These are phyloP conservation scores for Solanum arcanum DNA, from an alignment of 257 asterid genomes.

Conservation along the genomic window DNA sequence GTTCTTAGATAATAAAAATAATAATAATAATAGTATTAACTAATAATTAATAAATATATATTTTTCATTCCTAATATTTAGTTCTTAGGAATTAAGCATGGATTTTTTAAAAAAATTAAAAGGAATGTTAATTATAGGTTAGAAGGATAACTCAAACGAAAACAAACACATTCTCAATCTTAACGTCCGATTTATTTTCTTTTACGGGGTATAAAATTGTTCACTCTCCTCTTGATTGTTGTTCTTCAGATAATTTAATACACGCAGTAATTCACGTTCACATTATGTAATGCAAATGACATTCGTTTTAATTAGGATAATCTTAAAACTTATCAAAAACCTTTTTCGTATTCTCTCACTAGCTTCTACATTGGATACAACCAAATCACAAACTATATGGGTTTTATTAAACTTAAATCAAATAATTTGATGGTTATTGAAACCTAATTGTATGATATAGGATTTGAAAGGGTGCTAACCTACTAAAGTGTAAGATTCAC, in stretches of 20 bases:
- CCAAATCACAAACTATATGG: not conserved
- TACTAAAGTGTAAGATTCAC: not conserved
- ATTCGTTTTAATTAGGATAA: not conserved
- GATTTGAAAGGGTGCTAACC: not conserved
- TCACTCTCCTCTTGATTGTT: not conserved
- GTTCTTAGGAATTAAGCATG: not conserved
- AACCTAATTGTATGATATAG: not conserved
- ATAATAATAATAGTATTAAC: too few relatives aligned
- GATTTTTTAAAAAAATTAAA: not conserved
- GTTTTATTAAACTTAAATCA: not conserved
- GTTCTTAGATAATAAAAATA: too few relatives aligned
- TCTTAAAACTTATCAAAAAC: not conserved
- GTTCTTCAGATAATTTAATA: not conserved
- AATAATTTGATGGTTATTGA: not conserved
- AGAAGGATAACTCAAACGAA: not conserved
- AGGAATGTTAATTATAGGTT: not conserved
- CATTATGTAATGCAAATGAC: fast-evolving
- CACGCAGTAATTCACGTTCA: not conserved
- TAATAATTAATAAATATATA: not conserved
- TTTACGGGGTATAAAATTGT: not conserved
- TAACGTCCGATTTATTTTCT: not conserved
- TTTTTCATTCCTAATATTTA: not conserved
- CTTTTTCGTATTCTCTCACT: not conserved
- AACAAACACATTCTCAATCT: not conserved
- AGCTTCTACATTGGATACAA: not conserved